Percentiles rank a stretch among this genome's conserved stretches.
These are phyloP conservation scores for Suaeda aralocaspica DNA, from an alignment of 148 eudicot genomes.

Conservation along the genomic window DNA sequence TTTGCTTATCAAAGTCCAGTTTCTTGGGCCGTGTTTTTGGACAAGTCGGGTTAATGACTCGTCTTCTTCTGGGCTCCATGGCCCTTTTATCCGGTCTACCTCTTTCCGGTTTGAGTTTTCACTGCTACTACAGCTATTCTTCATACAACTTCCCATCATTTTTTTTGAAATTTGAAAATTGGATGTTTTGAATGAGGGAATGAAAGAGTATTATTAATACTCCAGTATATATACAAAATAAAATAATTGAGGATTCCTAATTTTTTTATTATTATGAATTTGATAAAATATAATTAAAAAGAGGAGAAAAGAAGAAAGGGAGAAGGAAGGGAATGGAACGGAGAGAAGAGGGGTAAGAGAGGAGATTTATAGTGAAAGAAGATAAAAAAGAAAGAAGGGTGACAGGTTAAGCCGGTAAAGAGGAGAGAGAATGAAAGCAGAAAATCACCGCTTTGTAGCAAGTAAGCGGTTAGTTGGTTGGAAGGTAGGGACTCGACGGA, in stretches of 20 bases:
- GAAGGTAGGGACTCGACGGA: slow-evolving; percentile 33
- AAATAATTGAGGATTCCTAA: too few species aligned
- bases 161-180: background rate
- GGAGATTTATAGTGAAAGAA: slow-evolving; percentile 8
- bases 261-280: too few species aligned
- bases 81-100: slow-evolving; percentile 79
- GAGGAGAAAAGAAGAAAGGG: background rate
- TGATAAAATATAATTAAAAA: too few species aligned
- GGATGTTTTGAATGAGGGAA: background rate
- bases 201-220: too few species aligned
- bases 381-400: background rate
- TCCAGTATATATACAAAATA: too few species aligned
- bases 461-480: slow-evolving; percentile 48
- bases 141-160: slow-evolving; percentile 1
- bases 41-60: slow-evolving; percentile 53
- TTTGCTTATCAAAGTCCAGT: slow-evolving; percentile 83
- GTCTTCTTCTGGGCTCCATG: slow-evolving; percentile 94
- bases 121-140: background rate
- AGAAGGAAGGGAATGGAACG: background rate
- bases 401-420: slow-evolving; percentile 22
- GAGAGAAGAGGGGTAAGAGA: background rate
- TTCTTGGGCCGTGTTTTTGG: slow-evolving; percentile 66
- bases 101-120: slow-evolving; percentile 7
- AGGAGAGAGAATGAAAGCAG: background rate
- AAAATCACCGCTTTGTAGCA: slow-evolving; percentile 35